Conservation (phyloP, 2,329 filamentous ascomycete genomes). For the Rugonectria rugulosa region DNA sequence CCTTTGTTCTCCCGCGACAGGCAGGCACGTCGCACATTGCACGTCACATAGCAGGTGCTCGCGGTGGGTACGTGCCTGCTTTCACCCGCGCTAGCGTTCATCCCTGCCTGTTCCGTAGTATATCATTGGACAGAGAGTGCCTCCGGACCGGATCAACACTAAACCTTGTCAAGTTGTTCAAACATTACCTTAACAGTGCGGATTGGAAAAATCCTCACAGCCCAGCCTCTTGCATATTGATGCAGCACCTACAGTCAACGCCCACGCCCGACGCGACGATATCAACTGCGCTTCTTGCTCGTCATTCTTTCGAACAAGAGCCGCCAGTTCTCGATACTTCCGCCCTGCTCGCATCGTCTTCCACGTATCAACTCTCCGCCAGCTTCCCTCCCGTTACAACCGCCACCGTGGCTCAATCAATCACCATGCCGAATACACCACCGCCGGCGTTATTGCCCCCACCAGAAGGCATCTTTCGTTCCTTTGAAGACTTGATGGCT, state of each 20-base stretch:
- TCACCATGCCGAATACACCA: constrained; percentile 56
- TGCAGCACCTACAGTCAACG: constrained; percentile 35
- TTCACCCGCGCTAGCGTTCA: constrained; percentile 20
- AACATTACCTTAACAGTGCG: constrained; percentile 48
- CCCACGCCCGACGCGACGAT: constrained; percentile 32
- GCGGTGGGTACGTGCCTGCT: constrained; percentile 12
- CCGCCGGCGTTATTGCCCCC: constrained; percentile 60
- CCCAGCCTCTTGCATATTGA: constrained; percentile 43
- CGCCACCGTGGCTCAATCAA: constrained; percentile 45
- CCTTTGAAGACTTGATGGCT: constrained; percentile 65
- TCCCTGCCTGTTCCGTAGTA: constrained; percentile 22
- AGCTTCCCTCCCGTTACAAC: constrained; percentile 38
- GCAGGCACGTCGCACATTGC: neutral
- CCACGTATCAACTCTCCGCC: constrained; percentile 32
- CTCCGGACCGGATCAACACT: constrained; percentile 49
- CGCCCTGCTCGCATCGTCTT: constrained; percentile 18
- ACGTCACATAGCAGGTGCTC: constrained; percentile 5
- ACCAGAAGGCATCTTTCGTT: constrained; percentile 66
- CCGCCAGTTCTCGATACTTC: constrained; percentile 14
- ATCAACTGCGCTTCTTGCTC: constrained; percentile 20
- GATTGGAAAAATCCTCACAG: constrained; percentile 53
- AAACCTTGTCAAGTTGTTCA: constrained; percentile 45
- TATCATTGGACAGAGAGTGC: constrained; percentile 40
- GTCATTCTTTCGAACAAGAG: constrained; percentile 19
- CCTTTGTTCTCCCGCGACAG: constrained; percentile 4